Percentiles rank a stretch among this genome's conserved stretches.
These are phyloP conservation scores for Nelumbo lutea DNA, from an alignment of 164 flowering plant genomes.

Conservation along the genomic window DNA sequence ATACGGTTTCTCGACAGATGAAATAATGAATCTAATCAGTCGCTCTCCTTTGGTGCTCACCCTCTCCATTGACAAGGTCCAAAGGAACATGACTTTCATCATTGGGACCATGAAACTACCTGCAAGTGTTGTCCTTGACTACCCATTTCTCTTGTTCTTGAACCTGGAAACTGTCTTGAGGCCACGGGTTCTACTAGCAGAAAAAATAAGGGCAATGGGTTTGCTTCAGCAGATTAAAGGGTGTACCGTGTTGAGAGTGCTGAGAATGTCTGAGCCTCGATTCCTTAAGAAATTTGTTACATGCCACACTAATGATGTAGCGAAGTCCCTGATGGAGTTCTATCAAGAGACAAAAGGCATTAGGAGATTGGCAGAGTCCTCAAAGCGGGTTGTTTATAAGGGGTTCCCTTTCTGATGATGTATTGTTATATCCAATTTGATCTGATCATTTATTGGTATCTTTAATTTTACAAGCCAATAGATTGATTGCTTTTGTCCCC, in stretches of 20 bases:
- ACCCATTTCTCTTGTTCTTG: conserved; percentile 37
- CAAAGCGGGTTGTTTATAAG: conserved; percentile 22
- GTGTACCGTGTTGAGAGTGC: conserved; percentile 30
- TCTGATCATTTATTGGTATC: too few species aligned
- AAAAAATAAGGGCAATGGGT: conserved; percentile 46
- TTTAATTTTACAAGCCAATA: too few species aligned
- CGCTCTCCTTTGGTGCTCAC: conserved; percentile 46
- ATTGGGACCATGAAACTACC: conserved; percentile 47
- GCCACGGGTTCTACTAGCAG: conserved; percentile 42
- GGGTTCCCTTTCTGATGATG: conserved; percentile 52
- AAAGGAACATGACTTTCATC: conserved; percentile 63
- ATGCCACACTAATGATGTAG: conserved; percentile 41
- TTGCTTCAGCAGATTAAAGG: conserved; percentile 42
- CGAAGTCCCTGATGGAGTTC: conserved; percentile 33
- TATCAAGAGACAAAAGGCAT: conserved; percentile 39
- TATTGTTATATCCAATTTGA: too few species aligned
- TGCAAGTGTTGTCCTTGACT: conserved; percentile 27
- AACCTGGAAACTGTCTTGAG: conserved; percentile 48
- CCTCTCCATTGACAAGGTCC: conserved; percentile 55
- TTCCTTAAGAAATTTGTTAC: conserved; percentile 40
- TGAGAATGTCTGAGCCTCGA: conserved; percentile 57
- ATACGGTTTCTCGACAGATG: conserved; percentile 55
- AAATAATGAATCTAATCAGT: conserved; percentile 39
- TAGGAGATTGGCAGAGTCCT: conserved; percentile 48
- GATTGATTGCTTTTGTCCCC: too few species aligned